Percentiles rank a stretch among this genome's conserved stretches.
Evolutionary conservation across 2,329 filamentous ascomycete species (phyloP).

Genomic region (Fusarium ambrosium): DNA sequence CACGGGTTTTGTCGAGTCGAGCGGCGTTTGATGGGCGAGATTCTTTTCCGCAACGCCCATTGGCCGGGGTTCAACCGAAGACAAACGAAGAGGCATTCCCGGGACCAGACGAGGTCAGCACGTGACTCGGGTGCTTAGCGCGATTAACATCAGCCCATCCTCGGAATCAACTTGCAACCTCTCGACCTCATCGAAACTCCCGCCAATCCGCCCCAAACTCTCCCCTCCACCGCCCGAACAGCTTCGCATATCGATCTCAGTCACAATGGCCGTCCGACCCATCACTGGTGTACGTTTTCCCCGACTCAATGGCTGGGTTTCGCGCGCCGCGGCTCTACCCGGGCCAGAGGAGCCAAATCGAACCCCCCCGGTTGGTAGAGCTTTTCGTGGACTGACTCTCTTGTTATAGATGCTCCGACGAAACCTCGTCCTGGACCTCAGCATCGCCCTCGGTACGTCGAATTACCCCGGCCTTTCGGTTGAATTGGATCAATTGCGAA

Average conservation of each 20-base stretch:
- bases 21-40: conserved; percentile 34
- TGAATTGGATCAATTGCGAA: conserved; percentile 19
- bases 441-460: conserved; percentile 68
- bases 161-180: conserved; percentile 46
- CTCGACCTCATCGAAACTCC: conserved; percentile 45
- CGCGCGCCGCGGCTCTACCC: conserved; percentile 14
- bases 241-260: conserved; percentile 41
- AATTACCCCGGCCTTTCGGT: background rate
- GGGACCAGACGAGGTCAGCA: conserved; percentile 1
- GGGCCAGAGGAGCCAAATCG: conserved; percentile 34
- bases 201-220: conserved; percentile 38
- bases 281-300: conserved; percentile 70
- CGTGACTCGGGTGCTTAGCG: conserved; percentile 49
- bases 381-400: conserved; percentile 52
- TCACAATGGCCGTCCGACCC: conserved; percentile 68
- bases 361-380: conserved; percentile 23
- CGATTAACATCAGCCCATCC: conserved; percentile 54
- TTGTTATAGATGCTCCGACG: conserved; percentile 69
- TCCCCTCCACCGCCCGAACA: conserved; percentile 38
- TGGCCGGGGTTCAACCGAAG: conserved; percentile 45
- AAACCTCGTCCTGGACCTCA: conserved; percentile 69
- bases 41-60: conserved; percentile 44
- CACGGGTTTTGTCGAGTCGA: conserved; percentile 31
- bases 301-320: conserved; percentile 50
- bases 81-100: conserved; percentile 31